Evolutionary conservation across 306 rosid genomes (phyloP).

Genomic region (Canavalia gladiata): DNA sequence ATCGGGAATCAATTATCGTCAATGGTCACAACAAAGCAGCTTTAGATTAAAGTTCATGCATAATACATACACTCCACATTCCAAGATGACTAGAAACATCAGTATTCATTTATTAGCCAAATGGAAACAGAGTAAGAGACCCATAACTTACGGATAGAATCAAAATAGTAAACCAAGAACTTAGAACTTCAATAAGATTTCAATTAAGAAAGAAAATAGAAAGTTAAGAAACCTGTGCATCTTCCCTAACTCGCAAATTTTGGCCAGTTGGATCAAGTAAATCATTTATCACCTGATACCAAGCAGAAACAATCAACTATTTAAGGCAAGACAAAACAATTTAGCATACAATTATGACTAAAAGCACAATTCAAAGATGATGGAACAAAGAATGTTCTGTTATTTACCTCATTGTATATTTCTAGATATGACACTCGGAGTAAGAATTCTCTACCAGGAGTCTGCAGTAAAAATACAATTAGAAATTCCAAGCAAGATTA

Average conservation of each 20-base stretch:
- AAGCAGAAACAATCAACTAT: conserved; percentile 51
- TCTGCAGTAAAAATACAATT: conserved; percentile 65
- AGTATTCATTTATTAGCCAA: conserved; percentile 14
- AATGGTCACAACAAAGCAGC: conserved; percentile 17
- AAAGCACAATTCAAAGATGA: conserved; percentile 6
- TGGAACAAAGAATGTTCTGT: conserved; percentile 20
- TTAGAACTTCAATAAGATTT: conserved; percentile 17
- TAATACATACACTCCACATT: conserved; percentile 28
- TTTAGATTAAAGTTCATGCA: conserved; percentile 6
- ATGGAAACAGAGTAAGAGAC: conserved; percentile 24
- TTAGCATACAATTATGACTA: neutral
- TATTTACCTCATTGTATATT: conserved; percentile 93
- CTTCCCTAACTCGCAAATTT: conserved; percentile 98
- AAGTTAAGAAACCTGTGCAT: conserved; percentile 81
- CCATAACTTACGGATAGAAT: neutral
- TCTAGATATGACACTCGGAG: conserved; percentile 97
- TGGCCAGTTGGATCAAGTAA: conserved; percentile 99
- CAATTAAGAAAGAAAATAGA: conserved; percentile 35
- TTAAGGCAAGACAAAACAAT: conserved; percentile 2
- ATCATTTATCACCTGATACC: conserved; percentile 94
- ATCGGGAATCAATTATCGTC: conserved; percentile 26
- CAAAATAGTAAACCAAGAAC: conserved; percentile 22
- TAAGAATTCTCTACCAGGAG: conserved; percentile 99
- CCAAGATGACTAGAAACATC: conserved; percentile 28
- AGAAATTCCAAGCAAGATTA: conserved; percentile 32